Percentiles rank a stretch among this genome's conserved stretches.
These are phyloP conservation scores for Fallopia convolvulus DNA, from an alignment of 148 eudicot genomes.

Conservation along the genomic window DNA sequence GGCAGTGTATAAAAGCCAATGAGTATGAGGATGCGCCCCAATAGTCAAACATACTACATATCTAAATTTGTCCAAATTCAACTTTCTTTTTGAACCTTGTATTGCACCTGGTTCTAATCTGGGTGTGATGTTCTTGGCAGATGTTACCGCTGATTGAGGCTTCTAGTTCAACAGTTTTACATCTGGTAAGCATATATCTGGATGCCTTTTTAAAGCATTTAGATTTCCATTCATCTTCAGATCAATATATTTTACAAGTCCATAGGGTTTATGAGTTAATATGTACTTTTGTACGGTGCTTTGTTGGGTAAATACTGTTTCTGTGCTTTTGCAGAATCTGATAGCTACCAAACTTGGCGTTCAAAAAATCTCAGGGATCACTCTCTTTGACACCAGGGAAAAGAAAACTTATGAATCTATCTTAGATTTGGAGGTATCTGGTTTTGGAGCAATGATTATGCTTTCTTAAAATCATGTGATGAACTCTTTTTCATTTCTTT, in stretches of 20 bases:
- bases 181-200: conserved; percentile 46
- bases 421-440: conserved; percentile 76
- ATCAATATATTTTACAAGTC: not conserved
- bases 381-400: conserved; percentile 75
- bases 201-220: not conserved
- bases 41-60: not conserved
- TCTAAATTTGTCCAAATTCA: not conserved
- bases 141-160: conserved; percentile 60
- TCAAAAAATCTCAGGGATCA: conserved; percentile 91
- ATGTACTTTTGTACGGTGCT: not conserved
- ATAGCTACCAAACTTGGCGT: conserved; percentile 82
- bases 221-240: not conserved
- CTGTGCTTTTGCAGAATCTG: conserved; percentile 58
- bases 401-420: conserved; percentile 79
- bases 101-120: not conserved
- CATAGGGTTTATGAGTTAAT: not conserved
- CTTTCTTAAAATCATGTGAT: not conserved
- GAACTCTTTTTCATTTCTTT: not conserved
- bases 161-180: conserved; percentile 43
- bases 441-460: not conserved
- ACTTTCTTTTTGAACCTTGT: not conserved
- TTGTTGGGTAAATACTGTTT: not conserved
- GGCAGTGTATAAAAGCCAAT: too few relatives aligned
- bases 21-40: too few relatives aligned
- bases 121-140: conserved; percentile 31